Base-by-base conservation (phyloP, 352 stramenopile genomes). In the Pseudoperonospora humuli region DNA sequence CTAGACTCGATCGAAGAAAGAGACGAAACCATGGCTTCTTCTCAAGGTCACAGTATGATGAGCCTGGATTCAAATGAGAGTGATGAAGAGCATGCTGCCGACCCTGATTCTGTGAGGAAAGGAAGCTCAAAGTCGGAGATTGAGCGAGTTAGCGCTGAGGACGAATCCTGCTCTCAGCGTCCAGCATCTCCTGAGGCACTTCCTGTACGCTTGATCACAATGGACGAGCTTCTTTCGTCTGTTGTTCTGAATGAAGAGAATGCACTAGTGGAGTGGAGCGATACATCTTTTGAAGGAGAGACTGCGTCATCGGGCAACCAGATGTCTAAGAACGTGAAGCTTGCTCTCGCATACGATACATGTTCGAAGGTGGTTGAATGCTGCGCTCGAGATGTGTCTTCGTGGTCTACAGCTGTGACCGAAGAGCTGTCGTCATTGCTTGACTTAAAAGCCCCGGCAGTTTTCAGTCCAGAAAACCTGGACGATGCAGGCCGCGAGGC, bases 61-160 rank as follows among this genome's bases (percentile, higher is more conserved):
- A 87, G 76, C n/a, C 54, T 89, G 14, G 77, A 79, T 7, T 78
- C 57, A 8, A 57, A 81, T 5, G 65, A 82, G 3, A 84, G 67
- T 19, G 76, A 89, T 35, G 52, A 49, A 2, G 76, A 87, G 33
- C 71, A 82, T 45, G 42, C 61, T 18, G 40, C 57, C 15, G 62
- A 57, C 7, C 62, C 72, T 0, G 65, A 80, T 36, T 85, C 75
- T 10, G 39, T 93, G 0, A n/a, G n/a, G n/a, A 62, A 81, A 1
- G 69, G 91, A 17, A 93, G 91, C 32, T 34, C 91, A 19, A 76
- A 70, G n/a, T 61, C 63, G 7, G 67, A 80, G 32, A 91, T 93
- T 39, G 72, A 89, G 9, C 70, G 68, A 15, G 68, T 87, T 23
- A 79, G 69, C 1, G 67, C 57, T 1, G 43, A 32, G 14, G 39